phyloP scores from a whole-genome alignment of 108 stramenopile species.

The Schizochytrium sp. region DNA sequence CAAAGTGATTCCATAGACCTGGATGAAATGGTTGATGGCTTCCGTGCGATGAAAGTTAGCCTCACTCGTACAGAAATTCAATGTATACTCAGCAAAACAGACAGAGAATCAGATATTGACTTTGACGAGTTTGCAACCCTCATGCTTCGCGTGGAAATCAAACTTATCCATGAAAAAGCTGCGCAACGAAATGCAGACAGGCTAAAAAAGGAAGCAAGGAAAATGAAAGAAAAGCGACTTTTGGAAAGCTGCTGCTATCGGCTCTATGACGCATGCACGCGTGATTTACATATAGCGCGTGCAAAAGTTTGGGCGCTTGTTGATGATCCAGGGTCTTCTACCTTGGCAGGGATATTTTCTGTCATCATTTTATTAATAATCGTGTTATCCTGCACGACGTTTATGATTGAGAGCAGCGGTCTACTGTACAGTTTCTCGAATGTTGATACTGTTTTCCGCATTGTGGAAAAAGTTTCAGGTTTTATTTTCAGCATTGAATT shows the following conservation, averaged over 20 bases:
- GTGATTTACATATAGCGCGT: not conserved
- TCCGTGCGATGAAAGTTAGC: slow-evolving; percentile 35
- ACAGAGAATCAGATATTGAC: not conserved
- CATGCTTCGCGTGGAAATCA: slow-evolving; percentile 30
- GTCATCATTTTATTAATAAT: slow-evolving; percentile 41
- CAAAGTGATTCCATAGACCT: slow-evolving; percentile 22
- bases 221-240: not conserved
- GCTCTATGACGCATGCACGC: no score
- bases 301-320: slow-evolving; percentile 29
- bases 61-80: not conserved
- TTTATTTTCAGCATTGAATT: slow-evolving; percentile 64
- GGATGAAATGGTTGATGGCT: slow-evolving; percentile 20
- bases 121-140: slow-evolving; percentile 39
- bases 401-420: slow-evolving; percentile 24
- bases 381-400: not conserved
- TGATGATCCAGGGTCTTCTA: slow-evolving; percentile 13
- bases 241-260: not conserved
- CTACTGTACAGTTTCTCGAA: not conserved
- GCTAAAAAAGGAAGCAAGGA: not conserved
- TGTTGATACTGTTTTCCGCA: not conserved
- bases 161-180: not conserved
- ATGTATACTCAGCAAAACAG: not conserved
- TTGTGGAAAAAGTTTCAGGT: slow-evolving; percentile 61
- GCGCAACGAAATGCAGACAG: not conserved
- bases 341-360: not conserved